Evolutionary conservation across 176 grass and related monocot species (phyloP).

Genomic region (Chrysopogon serrulatus): DNA sequence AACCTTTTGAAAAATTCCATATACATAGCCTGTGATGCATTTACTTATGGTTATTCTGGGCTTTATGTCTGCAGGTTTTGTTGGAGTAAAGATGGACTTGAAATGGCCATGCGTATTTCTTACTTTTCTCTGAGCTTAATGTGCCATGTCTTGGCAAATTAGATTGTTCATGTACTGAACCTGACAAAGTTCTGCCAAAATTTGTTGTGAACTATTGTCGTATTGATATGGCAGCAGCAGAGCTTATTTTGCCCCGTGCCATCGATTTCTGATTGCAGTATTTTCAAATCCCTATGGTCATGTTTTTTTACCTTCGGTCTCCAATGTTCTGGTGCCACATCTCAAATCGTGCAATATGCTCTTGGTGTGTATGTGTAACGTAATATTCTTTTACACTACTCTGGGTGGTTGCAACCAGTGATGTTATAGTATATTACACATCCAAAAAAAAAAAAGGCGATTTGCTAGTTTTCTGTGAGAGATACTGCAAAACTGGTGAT

Average conservation of each 20-base stretch:
- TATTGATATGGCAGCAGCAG: background rate
- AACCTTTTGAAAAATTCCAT: too few species aligned
- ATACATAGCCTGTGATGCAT: background rate
- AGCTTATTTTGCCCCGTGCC: background rate
- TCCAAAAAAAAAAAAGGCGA: too few species aligned
- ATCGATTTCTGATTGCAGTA: background rate
- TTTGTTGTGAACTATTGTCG: slow-evolving; percentile 23
- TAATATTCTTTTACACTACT: background rate
- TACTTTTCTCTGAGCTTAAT: background rate
- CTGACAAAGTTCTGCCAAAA: slow-evolving; percentile 25
- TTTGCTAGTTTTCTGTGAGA: too few species aligned
- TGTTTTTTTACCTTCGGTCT: background rate
- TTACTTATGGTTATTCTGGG: background rate
- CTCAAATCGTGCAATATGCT: background rate
- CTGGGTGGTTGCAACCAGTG: too few species aligned
- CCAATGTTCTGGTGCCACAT: background rate
- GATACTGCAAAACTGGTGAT: too few species aligned
- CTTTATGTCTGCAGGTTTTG: slow-evolving; percentile 16
- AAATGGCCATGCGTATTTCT: slow-evolving; percentile 9
- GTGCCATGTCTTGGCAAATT: slow-evolving; percentile 12
- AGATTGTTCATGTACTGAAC: slow-evolving; percentile 34
- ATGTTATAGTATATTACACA: too few species aligned
- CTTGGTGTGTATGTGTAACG: background rate
- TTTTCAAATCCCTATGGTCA: background rate
- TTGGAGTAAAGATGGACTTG: slow-evolving; percentile 4